Conservation (phyloP, 1,284 basidiomycete species). For the Ceratobasidium sp. region DNA sequence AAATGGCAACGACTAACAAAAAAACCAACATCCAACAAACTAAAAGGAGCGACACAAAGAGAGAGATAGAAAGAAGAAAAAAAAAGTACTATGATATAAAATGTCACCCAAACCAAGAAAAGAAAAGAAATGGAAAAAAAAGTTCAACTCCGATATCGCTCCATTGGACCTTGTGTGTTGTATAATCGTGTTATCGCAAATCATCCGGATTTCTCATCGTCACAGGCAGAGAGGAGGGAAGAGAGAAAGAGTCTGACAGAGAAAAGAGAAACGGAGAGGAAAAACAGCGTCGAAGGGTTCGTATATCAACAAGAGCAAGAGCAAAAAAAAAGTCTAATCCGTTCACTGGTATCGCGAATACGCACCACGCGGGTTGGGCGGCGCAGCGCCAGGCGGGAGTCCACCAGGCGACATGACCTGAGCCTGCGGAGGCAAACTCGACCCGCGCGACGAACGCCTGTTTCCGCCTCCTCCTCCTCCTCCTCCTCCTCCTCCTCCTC, state of each 20-base stretch:
- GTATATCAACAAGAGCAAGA: slow-evolving; percentile 10
- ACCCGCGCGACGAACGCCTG: slow-evolving; percentile 28
- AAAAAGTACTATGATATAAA: slow-evolving; percentile 23
- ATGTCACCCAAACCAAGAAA: slow-evolving; percentile 22
- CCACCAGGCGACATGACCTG: slow-evolving; percentile 5
- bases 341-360: slow-evolving; percentile 40
- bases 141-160: background rate
- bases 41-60: slow-evolving; percentile 18
- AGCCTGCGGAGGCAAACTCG: slow-evolving; percentile 10
- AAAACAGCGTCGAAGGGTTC: slow-evolving; percentile 13
- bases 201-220: slow-evolving; percentile 26
- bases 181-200: background rate
- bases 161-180: slow-evolving; percentile 4
- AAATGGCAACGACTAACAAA: slow-evolving; percentile 10
- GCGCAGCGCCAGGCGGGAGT: slow-evolving; percentile 39
- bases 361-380: slow-evolving; percentile 6
- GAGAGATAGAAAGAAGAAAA: background rate
- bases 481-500: background rate
- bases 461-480: background rate
- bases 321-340: background rate
- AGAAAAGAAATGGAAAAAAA: slow-evolving; percentile 2
- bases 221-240: background rate
- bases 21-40: slow-evolving; percentile 4
- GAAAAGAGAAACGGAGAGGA: background rate
- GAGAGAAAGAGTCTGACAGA: slow-evolving; percentile 8